A percentile compares a stretch with the other conserved stretches of the same genome.
Conservation (phyloP, 1,284 basidiomycete genomes). For the Naganishia liquefaciens region DNA sequence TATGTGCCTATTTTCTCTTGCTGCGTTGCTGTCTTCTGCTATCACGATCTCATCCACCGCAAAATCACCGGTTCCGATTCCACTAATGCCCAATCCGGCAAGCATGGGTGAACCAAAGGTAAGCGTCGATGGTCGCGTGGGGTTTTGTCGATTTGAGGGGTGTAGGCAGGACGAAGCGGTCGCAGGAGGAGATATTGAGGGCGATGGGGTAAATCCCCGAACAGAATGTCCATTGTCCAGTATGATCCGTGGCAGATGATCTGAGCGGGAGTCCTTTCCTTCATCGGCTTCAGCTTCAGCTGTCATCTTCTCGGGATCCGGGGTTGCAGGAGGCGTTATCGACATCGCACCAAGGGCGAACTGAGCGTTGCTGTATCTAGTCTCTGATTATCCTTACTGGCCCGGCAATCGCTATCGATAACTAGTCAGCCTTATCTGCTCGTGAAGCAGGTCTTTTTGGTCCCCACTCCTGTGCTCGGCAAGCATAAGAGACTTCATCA, state of each 20-base stretch:
- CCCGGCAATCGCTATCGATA: no score
- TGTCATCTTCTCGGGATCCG: slow-evolving; percentile 19
- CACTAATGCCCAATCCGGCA: slow-evolving; percentile 22
- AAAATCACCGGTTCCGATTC: slow-evolving; percentile 1
- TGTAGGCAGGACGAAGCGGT: not conserved
- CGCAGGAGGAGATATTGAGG: slow-evolving; percentile 11
- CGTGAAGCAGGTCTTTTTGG: no score
- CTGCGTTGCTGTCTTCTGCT: not conserved
- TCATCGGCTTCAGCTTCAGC: not conserved
- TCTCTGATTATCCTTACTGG: no score
- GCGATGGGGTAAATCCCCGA: slow-evolving; percentile 15
- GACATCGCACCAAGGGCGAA: not conserved
- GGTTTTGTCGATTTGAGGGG: slow-evolving; percentile 6
- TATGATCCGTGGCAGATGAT: slow-evolving; percentile 5
- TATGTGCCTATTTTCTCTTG: not conserved
- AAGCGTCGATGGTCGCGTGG: not conserved
- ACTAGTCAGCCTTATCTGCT: no score
- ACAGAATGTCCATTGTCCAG: slow-evolving; percentile 3
- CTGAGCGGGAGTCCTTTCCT: not conserved
- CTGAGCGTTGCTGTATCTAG: no score
- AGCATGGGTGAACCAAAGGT: slow-evolving; percentile 3
- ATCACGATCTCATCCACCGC: not conserved
- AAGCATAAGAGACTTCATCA: no score
- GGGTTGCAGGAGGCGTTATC: slow-evolving; percentile 26
- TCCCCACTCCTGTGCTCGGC: no score